Conservation (phyloP, 495 filamentous ascomycete species). For the Tuber calosporum region DNA sequence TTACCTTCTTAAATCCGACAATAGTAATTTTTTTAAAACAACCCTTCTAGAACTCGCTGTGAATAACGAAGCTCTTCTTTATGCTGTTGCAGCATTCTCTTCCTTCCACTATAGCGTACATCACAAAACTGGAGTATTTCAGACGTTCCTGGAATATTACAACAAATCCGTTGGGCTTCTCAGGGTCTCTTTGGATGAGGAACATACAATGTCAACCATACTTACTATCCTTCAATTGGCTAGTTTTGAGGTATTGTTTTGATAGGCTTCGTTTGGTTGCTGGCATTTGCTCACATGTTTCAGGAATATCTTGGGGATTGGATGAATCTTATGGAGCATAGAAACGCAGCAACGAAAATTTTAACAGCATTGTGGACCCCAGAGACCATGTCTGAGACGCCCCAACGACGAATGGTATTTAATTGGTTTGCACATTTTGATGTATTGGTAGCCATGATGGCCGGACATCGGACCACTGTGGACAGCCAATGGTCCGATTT, state of each 20-base stretch:
- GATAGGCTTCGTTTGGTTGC: slow-evolving; percentile 5
- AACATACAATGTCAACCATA: slow-evolving; percentile 65
- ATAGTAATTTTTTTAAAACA: slow-evolving; percentile 62
- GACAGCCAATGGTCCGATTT: slow-evolving; percentile 72
- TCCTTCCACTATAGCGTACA: slow-evolving; percentile 76
- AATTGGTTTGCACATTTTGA: slow-evolving; percentile 89
- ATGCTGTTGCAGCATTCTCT: slow-evolving; percentile 83
- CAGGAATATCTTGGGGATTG: slow-evolving; percentile 94
- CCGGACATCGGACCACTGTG: slow-evolving; percentile 66
- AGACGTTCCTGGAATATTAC: slow-evolving; percentile 82
- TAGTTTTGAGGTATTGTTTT: slow-evolving; percentile 69
- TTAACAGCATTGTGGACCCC: slow-evolving; percentile 71
- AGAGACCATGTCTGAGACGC: slow-evolving; percentile 62
- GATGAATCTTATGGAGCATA: slow-evolving; percentile 84
- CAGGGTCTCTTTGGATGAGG: slow-evolving; percentile 60
- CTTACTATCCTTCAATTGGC: slow-evolving; percentile 87
- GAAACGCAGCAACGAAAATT: slow-evolving; percentile 78
- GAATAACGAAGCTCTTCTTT: slow-evolving; percentile 72
- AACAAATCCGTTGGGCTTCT: slow-evolving; percentile 74
- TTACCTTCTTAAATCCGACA: slow-evolving; percentile 65
- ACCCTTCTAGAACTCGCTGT: slow-evolving; percentile 64
- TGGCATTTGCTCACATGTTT: slow-evolving; percentile 37
- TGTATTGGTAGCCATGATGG: slow-evolving; percentile 72
- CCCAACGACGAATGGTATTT: slow-evolving; percentile 63
- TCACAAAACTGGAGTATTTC: slow-evolving; percentile 60